phyloP scores from a whole-genome alignment of 1,139 yeast species.

The Hyphopichia pseudoburtonii region DNA sequence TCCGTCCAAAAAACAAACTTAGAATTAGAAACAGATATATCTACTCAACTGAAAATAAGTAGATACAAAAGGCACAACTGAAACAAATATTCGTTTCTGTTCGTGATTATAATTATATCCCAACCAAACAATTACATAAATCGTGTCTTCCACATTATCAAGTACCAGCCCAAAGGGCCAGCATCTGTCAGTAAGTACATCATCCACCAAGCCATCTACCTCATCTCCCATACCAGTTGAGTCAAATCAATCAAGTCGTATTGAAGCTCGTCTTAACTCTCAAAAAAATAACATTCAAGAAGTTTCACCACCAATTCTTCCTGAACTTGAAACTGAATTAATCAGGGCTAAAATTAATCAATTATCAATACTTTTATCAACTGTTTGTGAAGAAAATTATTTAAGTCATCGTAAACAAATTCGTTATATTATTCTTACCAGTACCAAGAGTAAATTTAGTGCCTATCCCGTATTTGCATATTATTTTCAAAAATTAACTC shows the following conservation, averaged over 20 bases:
- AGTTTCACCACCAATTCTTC: slow-evolving; percentile 2
- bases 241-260: too few relatives aligned
- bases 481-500: slow-evolving; percentile 28
- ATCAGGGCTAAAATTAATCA: slow-evolving; percentile 52
- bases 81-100: too few relatives aligned
- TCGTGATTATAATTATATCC: too few relatives aligned
- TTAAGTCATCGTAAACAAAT: slow-evolving; percentile 46
- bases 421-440: slow-evolving; percentile 39
- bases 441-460: slow-evolving; percentile 22
- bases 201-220: too few relatives aligned
- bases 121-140: slow-evolving; percentile 4
- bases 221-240: too few relatives aligned
- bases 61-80: too few relatives aligned
- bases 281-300: not conserved
- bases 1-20: too few relatives aligned
- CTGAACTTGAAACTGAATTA: slow-evolving; percentile 24
- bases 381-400: slow-evolving; percentile 42
- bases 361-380: slow-evolving; percentile 49
- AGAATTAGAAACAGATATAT: too few relatives aligned
- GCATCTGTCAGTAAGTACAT: too few relatives aligned
- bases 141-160: slow-evolving; percentile 4
- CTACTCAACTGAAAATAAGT: too few relatives aligned
- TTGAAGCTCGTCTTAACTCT: too few relatives aligned
- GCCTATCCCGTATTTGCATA: slow-evolving; percentile 28
- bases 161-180: slow-evolving; percentile 23